A percentile compares a stretch with the other conserved stretches of the same genome.
phyloP scores from a whole-genome alignment of 2,329 filamentous ascomycete species.

The Leptoxyphium fumago region DNA sequence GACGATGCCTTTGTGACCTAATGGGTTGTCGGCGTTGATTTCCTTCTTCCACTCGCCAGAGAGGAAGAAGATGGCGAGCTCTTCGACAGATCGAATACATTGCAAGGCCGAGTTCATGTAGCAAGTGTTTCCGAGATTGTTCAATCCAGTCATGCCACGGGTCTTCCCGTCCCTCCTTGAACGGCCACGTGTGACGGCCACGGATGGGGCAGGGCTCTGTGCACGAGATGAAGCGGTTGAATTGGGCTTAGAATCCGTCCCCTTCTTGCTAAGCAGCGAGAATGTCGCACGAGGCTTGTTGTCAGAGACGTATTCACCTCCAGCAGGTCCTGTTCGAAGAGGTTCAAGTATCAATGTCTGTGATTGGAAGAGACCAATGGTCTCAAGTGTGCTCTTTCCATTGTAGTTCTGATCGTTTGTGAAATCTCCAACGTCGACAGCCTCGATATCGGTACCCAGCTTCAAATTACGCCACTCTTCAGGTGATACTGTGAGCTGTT shows the following conservation, averaged over 20 bases:
- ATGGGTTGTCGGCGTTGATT: constrained; percentile 70
- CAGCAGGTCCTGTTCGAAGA: constrained; percentile 39
- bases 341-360: constrained; percentile 78
- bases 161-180: constrained; percentile 53
- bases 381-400: constrained; percentile 50
- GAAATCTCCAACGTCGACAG: constrained; percentile 50
- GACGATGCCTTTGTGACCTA: constrained; percentile 74
- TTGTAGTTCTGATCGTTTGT: constrained; percentile 66
- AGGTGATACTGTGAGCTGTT: constrained; percentile 45
- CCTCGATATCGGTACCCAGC: constrained; percentile 48
- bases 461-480: constrained; percentile 48
- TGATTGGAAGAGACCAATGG: constrained; percentile 54
- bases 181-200: constrained; percentile 55
- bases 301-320: constrained; percentile 42
- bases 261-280: constrained; percentile 29
- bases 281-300: constrained; percentile 27
- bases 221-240: constrained; percentile 40
- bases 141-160: constrained; percentile 65
- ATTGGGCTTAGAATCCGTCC: constrained; percentile 22
- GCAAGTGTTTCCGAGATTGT: constrained; percentile 91
- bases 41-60: constrained; percentile 57
- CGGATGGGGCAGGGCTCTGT: constrained; percentile 50
- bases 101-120: constrained; percentile 99
- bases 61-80: constrained; percentile 84
- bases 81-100: constrained; percentile 84